These are phyloP conservation scores for Flaveria linearis DNA, from an alignment of 129 eudicot genomes.

Conservation along the genomic window DNA sequence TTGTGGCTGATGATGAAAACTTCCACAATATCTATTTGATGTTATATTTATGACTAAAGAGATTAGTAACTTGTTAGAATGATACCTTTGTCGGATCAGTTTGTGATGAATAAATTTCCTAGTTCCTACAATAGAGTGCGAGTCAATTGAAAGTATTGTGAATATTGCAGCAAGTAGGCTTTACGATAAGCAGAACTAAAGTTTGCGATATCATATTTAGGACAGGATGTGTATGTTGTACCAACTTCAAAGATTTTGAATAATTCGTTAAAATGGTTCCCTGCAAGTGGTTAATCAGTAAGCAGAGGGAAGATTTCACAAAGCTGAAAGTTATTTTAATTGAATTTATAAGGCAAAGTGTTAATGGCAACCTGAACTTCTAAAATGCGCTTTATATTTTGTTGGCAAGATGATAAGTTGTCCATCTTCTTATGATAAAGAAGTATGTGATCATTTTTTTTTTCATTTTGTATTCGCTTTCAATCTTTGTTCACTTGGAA, in stretches of 20 bases:
- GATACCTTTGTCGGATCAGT: constrained; percentile 10
- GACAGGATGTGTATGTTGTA: constrained; percentile 16
- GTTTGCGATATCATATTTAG: not conserved
- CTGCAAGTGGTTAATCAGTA: constrained; percentile 13
- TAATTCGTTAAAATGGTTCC: constrained; percentile 1
- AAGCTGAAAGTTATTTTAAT: constrained; percentile 12
- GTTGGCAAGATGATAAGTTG: constrained; percentile 3
- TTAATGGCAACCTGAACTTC: constrained; percentile 11
- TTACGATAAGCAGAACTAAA: not conserved
- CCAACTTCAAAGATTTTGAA: constrained; percentile 7
- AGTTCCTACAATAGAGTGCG: constrained; percentile 1
- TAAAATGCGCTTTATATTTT: not conserved
- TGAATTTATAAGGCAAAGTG: constrained; percentile 6
- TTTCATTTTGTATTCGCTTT: not conserved
- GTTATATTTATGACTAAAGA: constrained; percentile 6
- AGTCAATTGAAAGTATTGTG: not conserved
- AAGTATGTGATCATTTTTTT: constrained; percentile 20
- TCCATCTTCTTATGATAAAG: constrained; percentile 8
- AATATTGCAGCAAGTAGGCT: constrained; percentile 11
- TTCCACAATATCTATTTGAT: not conserved
- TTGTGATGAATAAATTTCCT: not conserved
- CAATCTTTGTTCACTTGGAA: not conserved
- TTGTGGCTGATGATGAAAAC: constrained; percentile 12
- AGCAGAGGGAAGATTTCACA: not conserved
- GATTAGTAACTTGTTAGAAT: constrained; percentile 10